A percentile compares a stretch with the other conserved stretches of the same genome.
Evolutionary conservation across 2,329 filamentous ascomycete genomes (phyloP).

Genomic region (Aspergillus hiratsukae): DNA sequence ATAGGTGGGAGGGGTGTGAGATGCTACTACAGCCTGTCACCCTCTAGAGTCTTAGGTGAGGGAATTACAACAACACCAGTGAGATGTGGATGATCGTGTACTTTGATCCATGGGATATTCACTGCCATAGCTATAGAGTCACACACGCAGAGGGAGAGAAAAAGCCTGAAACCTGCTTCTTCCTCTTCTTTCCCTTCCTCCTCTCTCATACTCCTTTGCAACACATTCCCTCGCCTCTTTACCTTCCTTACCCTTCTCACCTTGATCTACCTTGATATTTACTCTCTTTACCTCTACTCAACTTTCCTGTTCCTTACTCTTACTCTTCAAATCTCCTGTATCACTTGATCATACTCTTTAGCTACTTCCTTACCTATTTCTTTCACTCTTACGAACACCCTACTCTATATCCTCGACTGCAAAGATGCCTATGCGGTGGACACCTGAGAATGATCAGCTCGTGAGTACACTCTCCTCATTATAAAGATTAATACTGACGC

Average conservation of each 20-base stretch:
- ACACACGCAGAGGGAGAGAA: not conserved
- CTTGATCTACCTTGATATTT: not conserved
- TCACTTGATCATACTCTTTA: not conserved
- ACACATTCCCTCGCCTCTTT: not conserved
- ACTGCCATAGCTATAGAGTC: not conserved
- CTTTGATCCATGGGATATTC: not conserved
- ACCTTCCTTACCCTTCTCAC: not conserved
- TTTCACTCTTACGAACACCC: not conserved
- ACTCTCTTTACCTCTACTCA: not conserved
- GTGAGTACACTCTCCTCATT: conserved; percentile 18
- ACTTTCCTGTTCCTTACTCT: not conserved
- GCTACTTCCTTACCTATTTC: not conserved
- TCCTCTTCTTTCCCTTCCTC: not conserved
- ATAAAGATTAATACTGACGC: not conserved
- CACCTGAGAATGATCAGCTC: conserved; percentile 33
- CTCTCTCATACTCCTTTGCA: not conserved
- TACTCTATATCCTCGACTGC: not conserved
- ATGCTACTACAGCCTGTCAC: not conserved
- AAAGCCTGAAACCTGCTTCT: not conserved
- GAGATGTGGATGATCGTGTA: not conserved
- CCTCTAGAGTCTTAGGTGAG: not conserved
- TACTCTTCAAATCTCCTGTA: not conserved
- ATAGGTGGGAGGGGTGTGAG: not conserved
- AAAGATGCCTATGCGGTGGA: conserved; percentile 36
- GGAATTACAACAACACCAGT: not conserved